A percentile compares a stretch with the other conserved stretches of the same genome.
Conservation (phyloP, 257 asterid species). For the Nicotiana attenuata region DNA sequence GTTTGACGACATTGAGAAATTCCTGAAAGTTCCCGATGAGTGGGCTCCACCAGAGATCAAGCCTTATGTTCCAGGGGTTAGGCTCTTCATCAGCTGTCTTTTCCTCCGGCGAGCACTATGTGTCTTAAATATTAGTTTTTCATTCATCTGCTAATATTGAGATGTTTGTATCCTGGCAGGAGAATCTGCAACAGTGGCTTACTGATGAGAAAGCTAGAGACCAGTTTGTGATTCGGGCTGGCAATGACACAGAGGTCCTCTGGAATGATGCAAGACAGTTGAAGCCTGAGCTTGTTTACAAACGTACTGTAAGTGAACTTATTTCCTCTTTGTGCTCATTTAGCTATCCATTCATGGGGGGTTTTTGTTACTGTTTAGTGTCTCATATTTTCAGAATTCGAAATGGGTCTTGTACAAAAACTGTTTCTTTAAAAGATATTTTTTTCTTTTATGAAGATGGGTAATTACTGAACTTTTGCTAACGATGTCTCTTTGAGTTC, state of each 20-base stretch:
- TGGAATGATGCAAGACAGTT: constrained; percentile 94
- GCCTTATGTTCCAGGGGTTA: constrained; percentile 80
- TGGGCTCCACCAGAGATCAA: constrained; percentile 97
- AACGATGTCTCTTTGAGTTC: constrained; percentile 23
- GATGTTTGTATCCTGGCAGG: constrained; percentile 39
- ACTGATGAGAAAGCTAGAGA: constrained; percentile 93
- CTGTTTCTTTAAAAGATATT: background rate
- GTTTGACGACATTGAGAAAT: constrained; percentile 85
- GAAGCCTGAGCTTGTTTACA: constrained; percentile 84
- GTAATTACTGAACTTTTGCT: background rate
- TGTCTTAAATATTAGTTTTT: background rate
- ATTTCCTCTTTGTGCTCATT: background rate
- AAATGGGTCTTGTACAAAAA: background rate
- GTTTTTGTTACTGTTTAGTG: background rate
- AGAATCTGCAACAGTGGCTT: constrained; percentile 85
- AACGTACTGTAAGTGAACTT: constrained; percentile 52
- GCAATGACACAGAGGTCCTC: constrained; percentile 76
- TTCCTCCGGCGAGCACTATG: background rate
- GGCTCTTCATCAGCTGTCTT: constrained; percentile 13
- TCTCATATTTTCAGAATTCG: no score
- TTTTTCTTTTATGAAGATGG: background rate
- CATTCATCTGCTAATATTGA: background rate
- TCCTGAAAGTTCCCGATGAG: constrained; percentile 77
- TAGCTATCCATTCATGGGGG: background rate
- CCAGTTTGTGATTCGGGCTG: constrained; percentile 87